Conservation (phyloP, 805 yeast genomes). For the Hanseniaspora occidentalis region DNA sequence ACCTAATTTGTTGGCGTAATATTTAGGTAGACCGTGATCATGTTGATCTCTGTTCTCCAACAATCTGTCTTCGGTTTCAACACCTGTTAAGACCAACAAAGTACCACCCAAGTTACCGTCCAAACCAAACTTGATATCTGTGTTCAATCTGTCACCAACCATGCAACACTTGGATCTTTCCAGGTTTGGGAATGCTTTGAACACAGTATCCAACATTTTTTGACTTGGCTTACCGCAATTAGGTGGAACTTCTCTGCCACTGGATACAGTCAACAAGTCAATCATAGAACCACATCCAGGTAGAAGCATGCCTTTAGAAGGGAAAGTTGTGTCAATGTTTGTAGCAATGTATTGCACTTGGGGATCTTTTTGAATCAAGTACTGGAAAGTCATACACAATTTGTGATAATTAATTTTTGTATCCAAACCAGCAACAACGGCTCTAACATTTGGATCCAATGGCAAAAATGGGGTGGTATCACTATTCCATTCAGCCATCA, state of each 20-base stretch:
- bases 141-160: conserved; percentile 93
- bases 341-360: conserved; percentile 72
- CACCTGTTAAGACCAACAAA: conserved; percentile 80
- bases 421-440: conserved; percentile 84
- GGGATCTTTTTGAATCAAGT: conserved; percentile 37
- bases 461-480: conserved; percentile 40
- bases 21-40: conserved; percentile 41
- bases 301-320: conserved; percentile 69
- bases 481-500: conserved; percentile 43
- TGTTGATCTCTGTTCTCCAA: conserved; percentile 22
- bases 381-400: conserved; percentile 70
- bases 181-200: conserved; percentile 45
- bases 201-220: conserved; percentile 83
- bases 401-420: conserved; percentile 67
- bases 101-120: conserved; percentile 76
- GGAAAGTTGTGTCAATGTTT: conserved; percentile 90
- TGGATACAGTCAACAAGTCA: conserved; percentile 57
- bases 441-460: conserved; percentile 65
- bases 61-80: conserved; percentile 63
- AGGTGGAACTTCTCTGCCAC: conserved; percentile 65
- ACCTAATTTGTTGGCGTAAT: conserved; percentile 61
- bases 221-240: conserved; percentile 89
- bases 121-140: conserved; percentile 87
- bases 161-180: conserved; percentile 58
- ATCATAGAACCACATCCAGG: conserved; percentile 95